These are phyloP conservation scores for Aspergillus versicolor DNA, from an alignment of 2,329 filamentous ascomycete species.

Conservation along the genomic window DNA sequence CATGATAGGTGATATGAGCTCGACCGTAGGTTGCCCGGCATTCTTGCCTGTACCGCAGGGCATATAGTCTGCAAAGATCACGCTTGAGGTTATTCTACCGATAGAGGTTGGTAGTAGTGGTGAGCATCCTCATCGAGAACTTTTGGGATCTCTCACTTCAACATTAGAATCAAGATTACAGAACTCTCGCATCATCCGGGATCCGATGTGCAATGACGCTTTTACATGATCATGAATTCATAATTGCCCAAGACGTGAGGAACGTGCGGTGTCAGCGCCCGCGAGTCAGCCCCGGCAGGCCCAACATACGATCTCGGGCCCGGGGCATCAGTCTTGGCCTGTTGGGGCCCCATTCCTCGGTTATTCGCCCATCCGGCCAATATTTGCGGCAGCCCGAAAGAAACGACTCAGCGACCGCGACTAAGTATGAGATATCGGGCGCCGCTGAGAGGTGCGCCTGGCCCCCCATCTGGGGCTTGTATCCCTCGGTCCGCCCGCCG, in stretches of 20 bases:
- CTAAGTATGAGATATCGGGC: not conserved
- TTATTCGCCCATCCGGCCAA: not conserved
- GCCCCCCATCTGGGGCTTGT: not conserved
- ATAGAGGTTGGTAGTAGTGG: too few relatives aligned
- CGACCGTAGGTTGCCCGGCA: too few relatives aligned
- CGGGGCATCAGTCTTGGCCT: not conserved
- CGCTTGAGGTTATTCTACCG: too few relatives aligned
- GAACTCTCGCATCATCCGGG: too few relatives aligned
- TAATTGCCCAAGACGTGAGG: too few relatives aligned
- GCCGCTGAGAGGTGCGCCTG: not conserved
- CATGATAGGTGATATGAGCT: too few relatives aligned
- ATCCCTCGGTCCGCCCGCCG: constrained; percentile 3
- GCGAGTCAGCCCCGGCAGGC: not conserved
- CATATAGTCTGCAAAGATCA: too few relatives aligned
- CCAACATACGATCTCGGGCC: constrained; percentile 6
- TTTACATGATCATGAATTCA: not conserved
- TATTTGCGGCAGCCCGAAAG: not conserved
- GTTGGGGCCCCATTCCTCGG: not conserved
- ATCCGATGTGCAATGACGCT: not conserved
- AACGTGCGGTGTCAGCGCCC: not conserved
- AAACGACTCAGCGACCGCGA: constrained; percentile 1
- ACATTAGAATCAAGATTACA: too few relatives aligned
- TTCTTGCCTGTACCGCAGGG: too few relatives aligned
- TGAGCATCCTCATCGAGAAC: too few relatives aligned
- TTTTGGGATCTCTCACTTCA: too few relatives aligned